phyloP scores from a whole-genome alignment of 78 protist species.

The Chrysochromulina tobinii region DNA sequence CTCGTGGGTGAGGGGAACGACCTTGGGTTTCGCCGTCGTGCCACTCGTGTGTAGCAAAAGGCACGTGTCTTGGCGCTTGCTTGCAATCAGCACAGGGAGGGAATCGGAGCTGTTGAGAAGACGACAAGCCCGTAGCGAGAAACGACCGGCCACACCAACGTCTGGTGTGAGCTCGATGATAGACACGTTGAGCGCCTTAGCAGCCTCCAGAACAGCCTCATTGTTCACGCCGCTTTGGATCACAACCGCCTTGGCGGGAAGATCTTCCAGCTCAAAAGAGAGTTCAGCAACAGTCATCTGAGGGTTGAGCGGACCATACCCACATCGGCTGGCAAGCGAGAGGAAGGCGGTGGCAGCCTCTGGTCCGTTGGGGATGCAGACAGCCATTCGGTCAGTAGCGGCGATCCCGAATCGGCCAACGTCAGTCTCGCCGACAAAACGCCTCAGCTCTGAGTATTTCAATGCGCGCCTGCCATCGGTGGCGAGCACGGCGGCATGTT shows the following conservation, averaged over 20 bases:
- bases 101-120: too few relatives aligned
- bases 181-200: not conserved
- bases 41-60: slow-evolving; percentile 7
- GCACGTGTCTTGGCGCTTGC: not conserved
- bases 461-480: too few relatives aligned
- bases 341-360: not conserved
- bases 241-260: not conserved
- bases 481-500: too few relatives aligned
- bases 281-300: not conserved
- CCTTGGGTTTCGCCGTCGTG: not conserved
- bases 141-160: not conserved
- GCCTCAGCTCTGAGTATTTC: not conserved
- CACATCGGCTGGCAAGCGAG: not conserved
- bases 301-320: not conserved
- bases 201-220: not conserved
- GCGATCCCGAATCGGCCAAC: not conserved
- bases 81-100: not conserved
- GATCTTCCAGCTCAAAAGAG: not conserved
- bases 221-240: not conserved
- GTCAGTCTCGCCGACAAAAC: not conserved
- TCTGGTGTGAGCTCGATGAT: not conserved
- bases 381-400: not conserved
- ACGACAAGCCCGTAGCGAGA: not conserved
- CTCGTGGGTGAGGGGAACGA: not conserved
- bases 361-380: not conserved